Conservation (phyloP, 225 moss, liverwort and hornwort genomes). For the Neckera pumila region DNA sequence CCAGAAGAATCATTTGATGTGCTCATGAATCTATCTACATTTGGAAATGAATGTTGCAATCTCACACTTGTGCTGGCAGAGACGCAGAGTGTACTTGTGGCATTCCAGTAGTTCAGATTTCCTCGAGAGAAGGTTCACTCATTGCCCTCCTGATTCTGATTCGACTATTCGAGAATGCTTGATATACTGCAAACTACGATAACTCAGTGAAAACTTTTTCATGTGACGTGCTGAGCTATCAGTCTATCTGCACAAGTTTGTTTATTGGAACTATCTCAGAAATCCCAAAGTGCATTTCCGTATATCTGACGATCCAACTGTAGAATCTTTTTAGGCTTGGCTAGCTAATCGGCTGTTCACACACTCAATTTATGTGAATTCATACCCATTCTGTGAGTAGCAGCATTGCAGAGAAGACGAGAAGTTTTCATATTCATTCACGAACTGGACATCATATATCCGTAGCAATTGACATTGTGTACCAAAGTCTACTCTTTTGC, state of each 20-base stretch:
- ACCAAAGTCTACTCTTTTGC: neutral
- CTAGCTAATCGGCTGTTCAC: neutral
- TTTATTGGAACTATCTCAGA: neutral
- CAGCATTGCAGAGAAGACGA: neutral
- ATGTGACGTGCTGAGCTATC: neutral
- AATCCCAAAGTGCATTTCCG: neutral
- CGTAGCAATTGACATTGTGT: neutral
- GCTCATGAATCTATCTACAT: neutral
- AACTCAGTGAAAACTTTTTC: neutral
- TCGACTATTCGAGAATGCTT: neutral
- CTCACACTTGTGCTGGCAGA: too few relatives aligned
- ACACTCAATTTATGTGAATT: too few relatives aligned
- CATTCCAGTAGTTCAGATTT: neutral
- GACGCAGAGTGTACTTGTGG: neutral
- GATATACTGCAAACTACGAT: neutral
- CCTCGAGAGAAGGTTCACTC: neutral
- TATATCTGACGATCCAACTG: neutral
- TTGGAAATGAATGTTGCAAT: neutral
- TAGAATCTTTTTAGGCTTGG: neutral
- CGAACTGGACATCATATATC: neutral
- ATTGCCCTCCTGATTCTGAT: neutral
- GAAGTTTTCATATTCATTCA: neutral
- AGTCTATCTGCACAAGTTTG: neutral
- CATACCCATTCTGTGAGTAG: neutral
- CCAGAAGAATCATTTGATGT: neutral